phyloP scores from a whole-genome alignment of 2,329 filamentous ascomycete genomes.

The Monilinia polystroma region DNA sequence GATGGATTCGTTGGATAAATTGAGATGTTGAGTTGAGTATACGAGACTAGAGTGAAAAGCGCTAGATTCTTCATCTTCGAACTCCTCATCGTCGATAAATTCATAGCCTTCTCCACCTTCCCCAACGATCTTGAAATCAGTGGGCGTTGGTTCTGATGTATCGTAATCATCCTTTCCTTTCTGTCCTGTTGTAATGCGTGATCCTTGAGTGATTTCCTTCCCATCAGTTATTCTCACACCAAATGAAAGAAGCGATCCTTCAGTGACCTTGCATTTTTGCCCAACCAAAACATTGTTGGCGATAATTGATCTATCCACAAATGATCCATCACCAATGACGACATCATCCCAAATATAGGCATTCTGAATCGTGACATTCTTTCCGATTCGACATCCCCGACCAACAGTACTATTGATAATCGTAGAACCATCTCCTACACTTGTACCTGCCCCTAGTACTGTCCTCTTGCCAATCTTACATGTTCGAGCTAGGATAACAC shows the following conservation, averaged over 20 bases:
- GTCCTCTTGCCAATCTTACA: constrained; percentile 66
- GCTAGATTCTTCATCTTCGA: constrained; percentile 53
- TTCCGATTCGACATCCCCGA: constrained; percentile 80
- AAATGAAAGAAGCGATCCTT: constrained; percentile 77
- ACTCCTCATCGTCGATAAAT: constrained; percentile 61
- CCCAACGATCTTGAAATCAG: constrained; percentile 56
- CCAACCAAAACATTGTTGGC: constrained; percentile 72
- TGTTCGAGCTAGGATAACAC: constrained; percentile 71
- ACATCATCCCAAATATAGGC: constrained; percentile 88
- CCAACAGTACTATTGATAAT: constrained; percentile 80
- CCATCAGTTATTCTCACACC: constrained; percentile 69
- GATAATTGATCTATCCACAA: constrained; percentile 71
- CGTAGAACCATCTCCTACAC: constrained; percentile 68
- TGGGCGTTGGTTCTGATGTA: constrained; percentile 38
- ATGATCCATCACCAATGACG: constrained; percentile 70
- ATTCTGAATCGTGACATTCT: constrained; percentile 74
- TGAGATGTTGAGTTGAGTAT: constrained; percentile 41
- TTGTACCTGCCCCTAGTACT: constrained; percentile 74
- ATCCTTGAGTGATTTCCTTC: constrained; percentile 44
- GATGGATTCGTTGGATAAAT: constrained; percentile 54
- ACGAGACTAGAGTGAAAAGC: constrained; percentile 54
- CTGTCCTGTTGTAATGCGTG: constrained; percentile 47
- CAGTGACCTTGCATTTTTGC: constrained; percentile 64
- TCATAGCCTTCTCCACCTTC: constrained; percentile 59
- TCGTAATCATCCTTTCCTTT: constrained; percentile 40